Conservation (phyloP, 2,329 filamentous ascomycete genomes). For the Exophiala dermatitidis region DNA sequence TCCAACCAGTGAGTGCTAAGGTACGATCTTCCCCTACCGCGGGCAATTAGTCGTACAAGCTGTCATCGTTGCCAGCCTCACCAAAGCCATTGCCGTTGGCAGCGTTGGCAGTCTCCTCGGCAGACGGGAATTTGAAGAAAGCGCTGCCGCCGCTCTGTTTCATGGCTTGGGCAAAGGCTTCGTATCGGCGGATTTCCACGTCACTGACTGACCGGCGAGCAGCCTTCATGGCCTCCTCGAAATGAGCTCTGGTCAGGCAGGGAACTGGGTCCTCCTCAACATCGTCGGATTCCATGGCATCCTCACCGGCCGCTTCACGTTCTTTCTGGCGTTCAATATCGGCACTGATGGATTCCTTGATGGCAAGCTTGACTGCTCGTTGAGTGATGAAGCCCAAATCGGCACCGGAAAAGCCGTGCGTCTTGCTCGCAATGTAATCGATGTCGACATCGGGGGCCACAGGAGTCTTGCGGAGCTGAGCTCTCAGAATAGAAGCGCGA, state of each 20-base stretch:
- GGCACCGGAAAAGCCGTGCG: constrained; percentile 98
- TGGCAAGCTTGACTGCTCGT: constrained; percentile 97
- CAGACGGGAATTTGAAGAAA: constrained; percentile 91
- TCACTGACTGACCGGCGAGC: constrained; percentile 91
- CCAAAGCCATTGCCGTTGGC: constrained; percentile 57
- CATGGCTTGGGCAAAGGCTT: constrained; percentile 98
- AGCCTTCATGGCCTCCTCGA: constrained; percentile 96
- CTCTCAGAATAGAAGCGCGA: constrained; percentile 82
- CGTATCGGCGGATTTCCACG: constrained; percentile 95
- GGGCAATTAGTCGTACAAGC: constrained; percentile 74
- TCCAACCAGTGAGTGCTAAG: neutral
- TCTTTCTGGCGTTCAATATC: constrained; percentile 89
- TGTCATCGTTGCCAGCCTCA: constrained; percentile 86
- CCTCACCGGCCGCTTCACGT: constrained; percentile 75
- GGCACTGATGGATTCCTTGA: constrained; percentile 85
- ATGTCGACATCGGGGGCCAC: constrained; percentile 82
- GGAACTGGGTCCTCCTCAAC: constrained; percentile 92
- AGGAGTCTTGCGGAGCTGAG: constrained; percentile 96
- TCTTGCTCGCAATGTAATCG: constrained; percentile 88
- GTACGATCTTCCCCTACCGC: neutral
- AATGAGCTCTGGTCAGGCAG: constrained; percentile 90
- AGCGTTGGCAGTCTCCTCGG: constrained; percentile 46
- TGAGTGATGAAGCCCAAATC: constrained; percentile 99
- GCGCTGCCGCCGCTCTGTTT: constrained; percentile 94
- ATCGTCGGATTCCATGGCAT: constrained; percentile 72